Percentiles rank a stretch among this genome's conserved stretches.
Conservation (phyloP, 2,329 filamentous ascomycete genomes). For the Xylariaceae sp. region DNA sequence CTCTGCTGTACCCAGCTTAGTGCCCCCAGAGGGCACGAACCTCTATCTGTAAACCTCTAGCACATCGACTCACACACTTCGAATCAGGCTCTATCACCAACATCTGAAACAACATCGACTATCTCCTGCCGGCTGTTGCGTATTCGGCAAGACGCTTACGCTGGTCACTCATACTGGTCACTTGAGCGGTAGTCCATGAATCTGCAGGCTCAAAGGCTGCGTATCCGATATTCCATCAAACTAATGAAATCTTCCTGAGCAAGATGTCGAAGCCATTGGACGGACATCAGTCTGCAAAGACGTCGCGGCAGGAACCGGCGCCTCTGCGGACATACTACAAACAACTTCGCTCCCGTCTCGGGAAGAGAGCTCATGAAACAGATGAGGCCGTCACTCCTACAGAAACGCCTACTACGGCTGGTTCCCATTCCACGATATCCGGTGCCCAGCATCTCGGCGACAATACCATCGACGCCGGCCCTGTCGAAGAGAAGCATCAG, state of each 20-base stretch:
- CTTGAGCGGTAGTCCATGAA: too few relatives aligned
- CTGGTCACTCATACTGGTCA: background rate
- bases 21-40: conserved; percentile 5
- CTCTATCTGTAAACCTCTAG: background rate
- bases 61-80: conserved; percentile 1
- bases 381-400: background rate
- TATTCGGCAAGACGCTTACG: background rate
- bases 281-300: background rate
- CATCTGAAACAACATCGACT: conserved; percentile 4
- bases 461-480: background rate
- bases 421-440: background rate
- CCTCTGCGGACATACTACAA: conserved; percentile 11
- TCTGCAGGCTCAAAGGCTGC: too few relatives aligned
- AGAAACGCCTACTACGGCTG: background rate
- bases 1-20: background rate
- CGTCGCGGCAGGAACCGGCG: conserved; percentile 1
- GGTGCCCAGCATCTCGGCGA: background rate
- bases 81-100: background rate
- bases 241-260: background rate
- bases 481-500: background rate
- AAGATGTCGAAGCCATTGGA: conserved; percentile 10
- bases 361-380: conserved; percentile 11
- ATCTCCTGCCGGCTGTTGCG: background rate
- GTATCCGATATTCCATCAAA: background rate
- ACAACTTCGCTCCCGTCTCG: conserved; percentile 11